A percentile compares a stretch with the other conserved stretches of the same genome.
Conservation (phyloP, 352 stramenopile species). For the Pythium dissimile region DNA sequence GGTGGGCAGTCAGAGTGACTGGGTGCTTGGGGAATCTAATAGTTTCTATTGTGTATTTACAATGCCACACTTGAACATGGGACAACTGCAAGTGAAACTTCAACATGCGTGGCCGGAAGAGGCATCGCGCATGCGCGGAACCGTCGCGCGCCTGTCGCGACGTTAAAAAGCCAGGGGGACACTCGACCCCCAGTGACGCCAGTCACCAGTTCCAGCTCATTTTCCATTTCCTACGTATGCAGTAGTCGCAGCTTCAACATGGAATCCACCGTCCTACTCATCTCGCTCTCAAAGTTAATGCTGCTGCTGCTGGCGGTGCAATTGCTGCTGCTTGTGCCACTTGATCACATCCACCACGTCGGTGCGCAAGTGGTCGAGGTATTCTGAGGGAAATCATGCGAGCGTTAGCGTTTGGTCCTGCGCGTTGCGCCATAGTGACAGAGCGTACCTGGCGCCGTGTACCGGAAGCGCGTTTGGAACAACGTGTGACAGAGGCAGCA, state of each 20-base stretch:
- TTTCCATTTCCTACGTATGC: no score
- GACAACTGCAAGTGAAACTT: conserved; percentile 25
- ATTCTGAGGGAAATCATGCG: conserved; percentile 10
- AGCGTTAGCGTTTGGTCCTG: no score
- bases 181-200: not conserved
- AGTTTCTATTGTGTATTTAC: no score
- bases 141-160: not conserved
- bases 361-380: conserved; percentile 33
- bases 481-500: conserved; percentile 81
- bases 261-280: no score
- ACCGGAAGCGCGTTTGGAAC: conserved; percentile 85
- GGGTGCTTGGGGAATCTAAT: not conserved
- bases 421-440: no score
- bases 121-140: conserved; percentile 7
- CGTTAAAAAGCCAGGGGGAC: not conserved
- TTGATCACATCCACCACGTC: conserved; percentile 45
- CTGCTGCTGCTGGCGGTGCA: conserved; percentile 1
- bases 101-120: conserved; percentile 17
- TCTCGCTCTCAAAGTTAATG: not conserved
- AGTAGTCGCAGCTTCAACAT: conserved; percentile 12
- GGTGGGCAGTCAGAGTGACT: no score
- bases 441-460: conserved; percentile 60
- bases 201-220: not conserved
- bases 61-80: conserved; percentile 22
- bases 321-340: conserved; percentile 32